Evolutionary conservation across 495 filamentous ascomycete genomes (phyloP).

Genomic region (Trypethelium eluteriae): DNA sequence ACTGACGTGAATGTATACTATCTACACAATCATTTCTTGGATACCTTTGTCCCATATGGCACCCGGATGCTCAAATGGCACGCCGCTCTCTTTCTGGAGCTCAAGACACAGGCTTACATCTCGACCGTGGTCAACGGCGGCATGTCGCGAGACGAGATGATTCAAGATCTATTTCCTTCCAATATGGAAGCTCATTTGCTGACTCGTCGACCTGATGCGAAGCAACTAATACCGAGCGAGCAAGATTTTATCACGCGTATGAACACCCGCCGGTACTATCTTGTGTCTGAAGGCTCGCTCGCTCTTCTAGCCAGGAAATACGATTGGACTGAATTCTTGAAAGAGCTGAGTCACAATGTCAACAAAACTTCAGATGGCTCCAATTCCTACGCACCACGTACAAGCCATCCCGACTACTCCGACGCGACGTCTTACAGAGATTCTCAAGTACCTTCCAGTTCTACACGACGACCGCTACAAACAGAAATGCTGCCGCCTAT

Average conservation of each 20-base stretch:
- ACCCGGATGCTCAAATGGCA: constrained; percentile 63
- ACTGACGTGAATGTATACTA: constrained; percentile 77
- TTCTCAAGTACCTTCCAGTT: background rate
- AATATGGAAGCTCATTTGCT: constrained; percentile 58
- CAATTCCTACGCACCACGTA: constrained; percentile 30
- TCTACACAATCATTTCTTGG: constrained; percentile 74
- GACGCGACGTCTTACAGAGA: constrained; percentile 6
- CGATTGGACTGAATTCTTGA: constrained; percentile 70
- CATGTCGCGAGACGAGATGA: constrained; percentile 54
- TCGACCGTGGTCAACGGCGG: constrained; percentile 54
- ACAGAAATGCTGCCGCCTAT: constrained; percentile 18
- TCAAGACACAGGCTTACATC: constrained; percentile 83
- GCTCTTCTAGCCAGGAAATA: constrained; percentile 64
- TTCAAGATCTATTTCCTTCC: constrained; percentile 67
- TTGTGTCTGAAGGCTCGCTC: constrained; percentile 56
- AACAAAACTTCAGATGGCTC: constrained; percentile 65
- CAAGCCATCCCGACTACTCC: constrained; percentile 11
- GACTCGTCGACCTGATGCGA: constrained; percentile 55
- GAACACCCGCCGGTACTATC: constrained; percentile 55
- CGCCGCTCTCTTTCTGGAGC: constrained; percentile 64
- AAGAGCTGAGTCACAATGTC: constrained; percentile 64
- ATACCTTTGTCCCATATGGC: constrained; percentile 74
- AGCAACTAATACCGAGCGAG: constrained; percentile 61
- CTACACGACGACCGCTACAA: constrained; percentile 44
- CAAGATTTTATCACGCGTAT: constrained; percentile 62